Evolutionary conservation across 129 eudicot genomes (phyloP), one percentile per base, ranked within the genome.

Genomic region (Apium graveolens): DNA sequence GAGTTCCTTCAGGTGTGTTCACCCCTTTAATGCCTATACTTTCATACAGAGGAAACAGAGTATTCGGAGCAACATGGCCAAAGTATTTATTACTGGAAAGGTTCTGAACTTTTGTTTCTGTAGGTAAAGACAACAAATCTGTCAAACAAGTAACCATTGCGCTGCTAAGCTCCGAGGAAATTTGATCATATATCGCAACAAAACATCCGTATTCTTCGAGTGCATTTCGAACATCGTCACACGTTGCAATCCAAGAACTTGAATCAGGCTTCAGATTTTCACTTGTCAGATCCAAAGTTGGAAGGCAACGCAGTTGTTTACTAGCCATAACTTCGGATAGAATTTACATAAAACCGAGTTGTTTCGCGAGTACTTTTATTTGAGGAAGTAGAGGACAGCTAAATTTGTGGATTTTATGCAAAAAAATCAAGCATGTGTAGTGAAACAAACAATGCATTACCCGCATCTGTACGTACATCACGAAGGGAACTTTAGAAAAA

Each of bases 181-280:
- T 43, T 44, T 3, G 51, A 44, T 73, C 60, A 20, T 73, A 73
- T 0, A 73, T 26, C 6, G 60, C 77, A 0, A 73, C 24, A n/a
- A 73, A 73, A 73, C 77, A 44, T 1, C 77, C 77, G 26, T 73
- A 44, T 74, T 74, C 77, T 74, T 74, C 77, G 13, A 74, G 77
- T n/a, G 77, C 77, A 16, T 26, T n/a, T 2, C 77, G 77, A 31
- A 74, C 77, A 74, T 74, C 60, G 27, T 74, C 60, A 29, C 77
- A 74, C 16, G 41, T 12, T 29, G 60, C 60, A 44, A 29, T 44
- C 77, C 77, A 74, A 27, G 77, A 27, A 44, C 77, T 74, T 7
- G 77, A 74, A 74, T 17, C 60, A 29, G 77, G n/a, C 39, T 74
- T 27, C 5, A 44, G 12, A 26, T 74, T 74, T 73, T 43, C 20